Evolutionary conservation across 2,329 filamentous ascomycete genomes (phyloP).

Genomic region (Biscogniauxia marginata): DNA sequence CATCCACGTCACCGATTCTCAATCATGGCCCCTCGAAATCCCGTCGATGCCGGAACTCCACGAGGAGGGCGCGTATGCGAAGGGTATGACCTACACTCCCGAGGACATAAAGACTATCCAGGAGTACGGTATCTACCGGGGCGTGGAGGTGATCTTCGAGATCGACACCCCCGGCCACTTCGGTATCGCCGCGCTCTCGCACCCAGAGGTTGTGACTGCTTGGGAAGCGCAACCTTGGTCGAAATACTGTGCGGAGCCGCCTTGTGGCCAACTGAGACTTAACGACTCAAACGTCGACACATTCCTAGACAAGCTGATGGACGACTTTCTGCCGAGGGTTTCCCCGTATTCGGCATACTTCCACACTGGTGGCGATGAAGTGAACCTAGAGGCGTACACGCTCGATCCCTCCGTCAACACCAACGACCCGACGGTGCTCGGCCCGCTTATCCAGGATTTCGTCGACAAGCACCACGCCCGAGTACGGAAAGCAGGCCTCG

Average conservation of each 20-base stretch:
- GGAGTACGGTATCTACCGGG: constrained; percentile 65
- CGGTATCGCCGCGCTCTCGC: constrained; percentile 61
- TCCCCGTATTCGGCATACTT: constrained; percentile 71
- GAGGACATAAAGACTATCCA: constrained; percentile 66
- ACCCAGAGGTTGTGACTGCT: constrained; percentile 71
- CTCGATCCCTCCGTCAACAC: constrained; percentile 72
- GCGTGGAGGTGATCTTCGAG: constrained; percentile 71
- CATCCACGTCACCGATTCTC: constrained; percentile 77
- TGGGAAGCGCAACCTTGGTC: constrained; percentile 57
- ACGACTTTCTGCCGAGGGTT: constrained; percentile 73
- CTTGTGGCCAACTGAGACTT: constrained; percentile 71
- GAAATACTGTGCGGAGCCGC: constrained; percentile 61
- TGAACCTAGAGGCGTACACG: constrained; percentile 72
- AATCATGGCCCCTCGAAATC: constrained; percentile 83
- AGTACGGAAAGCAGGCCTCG: constrained; percentile 62
- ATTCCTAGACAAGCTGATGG: constrained; percentile 71
- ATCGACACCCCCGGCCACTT: constrained; percentile 83
- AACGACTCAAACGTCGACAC: constrained; percentile 68
- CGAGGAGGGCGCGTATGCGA: constrained; percentile 69
- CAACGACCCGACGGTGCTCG: constrained; percentile 62
- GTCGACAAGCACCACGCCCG: constrained; percentile 68
- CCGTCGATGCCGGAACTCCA: constrained; percentile 71
- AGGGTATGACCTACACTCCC: constrained; percentile 65
- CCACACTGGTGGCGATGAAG: constrained; percentile 85
- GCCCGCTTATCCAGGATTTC: constrained; percentile 76